These are phyloP conservation scores for Zygosaccharomyces pseudobailii DNA, from an alignment of 1,139 yeast species.

Conservation along the genomic window DNA sequence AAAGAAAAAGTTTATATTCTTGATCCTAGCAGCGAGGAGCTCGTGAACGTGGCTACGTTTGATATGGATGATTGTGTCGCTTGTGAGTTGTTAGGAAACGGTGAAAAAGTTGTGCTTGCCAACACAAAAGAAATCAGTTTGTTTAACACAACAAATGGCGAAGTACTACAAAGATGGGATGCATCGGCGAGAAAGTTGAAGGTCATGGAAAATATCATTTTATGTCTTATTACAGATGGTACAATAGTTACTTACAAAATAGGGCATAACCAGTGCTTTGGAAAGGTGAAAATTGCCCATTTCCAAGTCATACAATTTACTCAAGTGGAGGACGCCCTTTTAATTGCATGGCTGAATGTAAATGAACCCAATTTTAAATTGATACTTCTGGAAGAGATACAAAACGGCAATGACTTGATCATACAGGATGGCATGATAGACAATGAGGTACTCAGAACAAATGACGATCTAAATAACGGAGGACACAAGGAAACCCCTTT, in stretches of 20 bases:
- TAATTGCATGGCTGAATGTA: constrained; percentile 34
- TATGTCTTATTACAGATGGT: constrained; percentile 21
- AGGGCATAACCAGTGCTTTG: constrained; percentile 13
- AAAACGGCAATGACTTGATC: constrained; percentile 17
- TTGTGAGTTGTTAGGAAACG: constrained; percentile 20
- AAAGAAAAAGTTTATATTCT: constrained; percentile 27
- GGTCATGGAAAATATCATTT: constrained; percentile 18
- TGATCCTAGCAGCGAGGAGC: constrained; percentile 34
- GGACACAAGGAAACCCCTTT: constrained; percentile 6
- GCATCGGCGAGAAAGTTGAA: constrained; percentile 20
- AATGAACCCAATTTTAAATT: constrained; percentile 32
- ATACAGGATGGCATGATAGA: constrained; percentile 14
- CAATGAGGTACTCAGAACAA: background rate
- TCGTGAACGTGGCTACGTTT: constrained; percentile 24
- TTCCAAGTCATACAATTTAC: constrained; percentile 28
- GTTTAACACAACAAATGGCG: constrained; percentile 17
- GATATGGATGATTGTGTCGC: constrained; percentile 19
- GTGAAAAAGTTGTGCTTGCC: constrained; percentile 22
- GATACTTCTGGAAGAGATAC: constrained; percentile 19
- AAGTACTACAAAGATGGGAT: constrained; percentile 21
- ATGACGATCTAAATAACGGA: constrained; percentile 4
- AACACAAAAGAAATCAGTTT: constrained; percentile 20
- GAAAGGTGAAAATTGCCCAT: constrained; percentile 20
- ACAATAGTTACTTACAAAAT: constrained; percentile 18
- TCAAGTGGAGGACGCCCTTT: constrained; percentile 15